Conservation (phyloP, 2,329 filamentous ascomycete species). For the Pseudofabraea citricarpa region DNA sequence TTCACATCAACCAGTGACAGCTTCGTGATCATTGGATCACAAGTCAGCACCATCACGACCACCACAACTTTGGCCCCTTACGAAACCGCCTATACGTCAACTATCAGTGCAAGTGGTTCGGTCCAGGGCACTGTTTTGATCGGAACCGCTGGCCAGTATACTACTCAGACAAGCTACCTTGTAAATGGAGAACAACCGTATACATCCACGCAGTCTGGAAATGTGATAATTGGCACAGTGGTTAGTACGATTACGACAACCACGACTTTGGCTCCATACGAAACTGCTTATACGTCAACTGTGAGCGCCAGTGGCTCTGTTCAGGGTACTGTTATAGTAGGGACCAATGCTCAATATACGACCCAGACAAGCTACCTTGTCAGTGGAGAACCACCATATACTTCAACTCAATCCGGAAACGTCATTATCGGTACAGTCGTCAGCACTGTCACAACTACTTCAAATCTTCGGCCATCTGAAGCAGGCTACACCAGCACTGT, state of each 20-base stretch:
- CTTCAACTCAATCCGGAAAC: background rate
- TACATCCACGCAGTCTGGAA: background rate
- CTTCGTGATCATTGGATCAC: background rate
- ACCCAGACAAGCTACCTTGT: background rate
- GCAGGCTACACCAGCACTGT: background rate
- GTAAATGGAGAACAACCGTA: background rate
- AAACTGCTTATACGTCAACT: background rate
- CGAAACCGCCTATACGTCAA: background rate
- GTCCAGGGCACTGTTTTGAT: background rate
- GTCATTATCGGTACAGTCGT: background rate
- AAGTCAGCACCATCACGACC: background rate
- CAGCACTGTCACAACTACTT: background rate
- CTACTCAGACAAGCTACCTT: background rate
- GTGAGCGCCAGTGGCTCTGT: background rate
- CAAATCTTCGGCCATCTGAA: background rate
- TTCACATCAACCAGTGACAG: background rate
- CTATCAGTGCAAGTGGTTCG: background rate
- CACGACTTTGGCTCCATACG: background rate
- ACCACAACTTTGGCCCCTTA: background rate
- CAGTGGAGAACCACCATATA: background rate
- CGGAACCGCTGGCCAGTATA: background rate
- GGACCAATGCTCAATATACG: background rate
- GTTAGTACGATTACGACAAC: background rate
- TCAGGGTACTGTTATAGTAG: background rate
- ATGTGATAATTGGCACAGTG: background rate